phyloP scores from a whole-genome alignment of 2,329 filamentous ascomycete species.

The Fusarium tanahbumbuense region DNA sequence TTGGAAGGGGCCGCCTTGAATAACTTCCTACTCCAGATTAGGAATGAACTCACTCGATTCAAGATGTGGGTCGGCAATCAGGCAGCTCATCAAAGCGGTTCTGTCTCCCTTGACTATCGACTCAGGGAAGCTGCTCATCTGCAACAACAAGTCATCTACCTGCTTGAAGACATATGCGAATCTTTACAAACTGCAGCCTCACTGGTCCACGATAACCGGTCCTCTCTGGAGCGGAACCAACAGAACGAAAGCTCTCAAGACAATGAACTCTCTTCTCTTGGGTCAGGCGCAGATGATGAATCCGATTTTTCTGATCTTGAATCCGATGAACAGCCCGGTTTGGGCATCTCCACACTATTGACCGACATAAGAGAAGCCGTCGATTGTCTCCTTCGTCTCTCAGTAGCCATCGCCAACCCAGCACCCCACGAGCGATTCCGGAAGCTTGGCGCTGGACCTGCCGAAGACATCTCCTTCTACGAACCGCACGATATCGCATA shows the following conservation, averaged over 20 bases:
- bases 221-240: fast-evolving
- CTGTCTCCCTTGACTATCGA: slow-evolving; percentile 32
- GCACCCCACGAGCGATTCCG: too few species aligned
- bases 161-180: slow-evolving; percentile 37
- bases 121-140: slow-evolving; percentile 37
- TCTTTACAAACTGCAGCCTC: slow-evolving; percentile 4
- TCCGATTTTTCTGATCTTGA: too few species aligned
- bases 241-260: too few species aligned
- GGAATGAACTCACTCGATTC: slow-evolving; percentile 17
- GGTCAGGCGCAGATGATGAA: too few species aligned
- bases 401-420: too few species aligned
- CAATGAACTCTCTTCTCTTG: too few species aligned
- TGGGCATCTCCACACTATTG: too few species aligned
- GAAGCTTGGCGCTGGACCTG: too few species aligned
- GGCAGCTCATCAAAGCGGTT: slow-evolving; percentile 27
- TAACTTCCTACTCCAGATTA: fast-evolving
- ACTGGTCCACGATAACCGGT: fast-evolving
- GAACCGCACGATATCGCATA: slow-evolving; percentile 47
- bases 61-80: slow-evolving; percentile 41
- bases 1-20: fast-evolving
- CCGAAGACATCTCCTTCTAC: background rate
- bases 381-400: too few species aligned
- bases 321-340: too few species aligned
- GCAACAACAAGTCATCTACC: slow-evolving; percentile 32
- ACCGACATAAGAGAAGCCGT: too few species aligned